Conservation (phyloP, 2,329 filamentous ascomycete species). For the Dactylonectria macrodidyma region DNA sequence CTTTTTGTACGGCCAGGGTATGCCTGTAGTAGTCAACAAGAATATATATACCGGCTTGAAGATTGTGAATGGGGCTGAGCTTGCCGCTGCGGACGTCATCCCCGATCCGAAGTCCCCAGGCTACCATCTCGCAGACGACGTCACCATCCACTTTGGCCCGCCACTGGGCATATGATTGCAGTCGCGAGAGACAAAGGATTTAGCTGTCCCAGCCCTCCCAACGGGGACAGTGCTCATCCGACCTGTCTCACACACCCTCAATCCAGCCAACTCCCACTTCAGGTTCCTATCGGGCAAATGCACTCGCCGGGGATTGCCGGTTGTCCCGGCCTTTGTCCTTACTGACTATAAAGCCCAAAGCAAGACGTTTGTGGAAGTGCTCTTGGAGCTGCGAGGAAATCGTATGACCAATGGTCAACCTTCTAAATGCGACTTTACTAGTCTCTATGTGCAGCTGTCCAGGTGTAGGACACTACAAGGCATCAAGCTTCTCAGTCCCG, state of each 20-base stretch:
- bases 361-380: constrained; percentile 22
- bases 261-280: too few species aligned
- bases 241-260: too few species aligned
- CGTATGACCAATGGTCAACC: constrained; percentile 15
- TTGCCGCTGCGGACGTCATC: constrained; percentile 27
- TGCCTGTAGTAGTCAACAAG: constrained; percentile 33
- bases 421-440: too few species aligned
- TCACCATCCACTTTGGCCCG: constrained; percentile 28
- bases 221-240: too few species aligned
- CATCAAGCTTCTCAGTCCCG: too few species aligned
- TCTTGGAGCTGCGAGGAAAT: constrained; percentile 22
- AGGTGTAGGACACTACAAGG: too few species aligned
- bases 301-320: too few species aligned
- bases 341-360: constrained; percentile 1
- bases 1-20: constrained; percentile 32
- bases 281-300: too few species aligned
- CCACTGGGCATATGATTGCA: constrained; percentile 9
- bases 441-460: too few species aligned
- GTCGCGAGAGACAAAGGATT: constrained; percentile 21
- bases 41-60: constrained; percentile 32
- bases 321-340: too few species aligned
- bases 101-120: constrained; percentile 29
- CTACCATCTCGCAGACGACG: constrained; percentile 23
- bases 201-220: too few species aligned
- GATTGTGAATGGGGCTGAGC: constrained; percentile 11